These are phyloP conservation scores for Pseudocercospora crystallina DNA, from an alignment of 2,329 filamentous ascomycete species.

Conservation along the genomic window DNA sequence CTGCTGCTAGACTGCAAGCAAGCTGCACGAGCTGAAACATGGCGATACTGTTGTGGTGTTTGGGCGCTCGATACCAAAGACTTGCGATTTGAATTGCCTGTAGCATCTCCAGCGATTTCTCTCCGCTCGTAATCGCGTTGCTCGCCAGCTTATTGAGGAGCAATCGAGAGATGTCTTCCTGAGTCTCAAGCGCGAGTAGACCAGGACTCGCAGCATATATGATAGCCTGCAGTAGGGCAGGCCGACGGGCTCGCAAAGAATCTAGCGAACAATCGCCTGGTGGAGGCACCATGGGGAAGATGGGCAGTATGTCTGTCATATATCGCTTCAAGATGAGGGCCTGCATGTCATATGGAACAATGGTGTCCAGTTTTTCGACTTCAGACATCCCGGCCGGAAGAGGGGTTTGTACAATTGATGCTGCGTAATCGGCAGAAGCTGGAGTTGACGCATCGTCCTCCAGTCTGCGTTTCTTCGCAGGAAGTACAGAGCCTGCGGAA, in stretches of 20 bases:
- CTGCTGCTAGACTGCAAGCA: slow-evolving; percentile 73
- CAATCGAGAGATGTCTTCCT: slow-evolving; percentile 64
- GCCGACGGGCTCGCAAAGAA: slow-evolving; percentile 30
- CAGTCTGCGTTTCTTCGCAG: slow-evolving; percentile 18
- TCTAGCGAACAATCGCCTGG: slow-evolving; percentile 12
- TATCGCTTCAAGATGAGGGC: slow-evolving; percentile 23
- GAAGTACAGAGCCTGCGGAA: neutral
- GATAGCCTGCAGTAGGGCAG: slow-evolving; percentile 59
- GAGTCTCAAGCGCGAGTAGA: slow-evolving; percentile 52
- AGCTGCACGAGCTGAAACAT: slow-evolving; percentile 82
- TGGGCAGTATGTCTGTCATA: slow-evolving; percentile 17
- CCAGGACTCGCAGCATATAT: slow-evolving; percentile 53
- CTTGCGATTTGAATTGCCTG: slow-evolving; percentile 73
- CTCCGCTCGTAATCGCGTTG: slow-evolving; percentile 67
- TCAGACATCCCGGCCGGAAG: slow-evolving; percentile 3
- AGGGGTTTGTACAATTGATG: neutral
- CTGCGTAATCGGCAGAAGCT: neutral
- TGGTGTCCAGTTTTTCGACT: slow-evolving; percentile 20
- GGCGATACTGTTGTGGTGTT: slow-evolving; percentile 78
- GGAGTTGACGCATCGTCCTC: slow-evolving; percentile 1
- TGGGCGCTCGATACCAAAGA: slow-evolving; percentile 79
- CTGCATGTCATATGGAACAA: slow-evolving; percentile 23
- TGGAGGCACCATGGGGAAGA: slow-evolving; percentile 24
- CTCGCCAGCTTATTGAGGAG: slow-evolving; percentile 71
- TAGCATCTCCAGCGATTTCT: slow-evolving; percentile 73